Percentiles rank a stretch among this genome's conserved stretches.
Evolutionary conservation across 306 rosid species (phyloP).

Genomic region (Ormosia emarginata): DNA sequence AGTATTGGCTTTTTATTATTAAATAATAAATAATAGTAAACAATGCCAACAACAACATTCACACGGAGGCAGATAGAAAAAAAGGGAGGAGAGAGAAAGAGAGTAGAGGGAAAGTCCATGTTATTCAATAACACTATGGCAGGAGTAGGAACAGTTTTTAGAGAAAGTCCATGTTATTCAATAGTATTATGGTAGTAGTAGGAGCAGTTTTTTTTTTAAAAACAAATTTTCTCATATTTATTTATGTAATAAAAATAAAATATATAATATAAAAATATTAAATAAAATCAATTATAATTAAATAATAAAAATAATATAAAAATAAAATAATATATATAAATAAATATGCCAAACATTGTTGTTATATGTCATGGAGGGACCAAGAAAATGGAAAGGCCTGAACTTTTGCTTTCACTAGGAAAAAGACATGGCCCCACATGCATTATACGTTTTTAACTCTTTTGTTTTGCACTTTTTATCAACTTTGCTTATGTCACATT

Average conservation of each 20-base stretch:
- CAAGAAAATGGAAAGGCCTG: conserved; percentile 23
- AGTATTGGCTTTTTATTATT: background rate
- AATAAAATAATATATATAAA: too few species aligned
- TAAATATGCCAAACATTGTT: too few species aligned
- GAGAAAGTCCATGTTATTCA: too few species aligned
- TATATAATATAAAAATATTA: too few species aligned
- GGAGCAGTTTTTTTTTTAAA: too few species aligned
- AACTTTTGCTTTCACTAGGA: conserved; percentile 47
- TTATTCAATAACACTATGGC: background rate
- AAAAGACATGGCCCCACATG: conserved; percentile 60
- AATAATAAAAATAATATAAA: too few species aligned
- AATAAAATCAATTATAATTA: too few species aligned
- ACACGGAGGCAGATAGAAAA: background rate
- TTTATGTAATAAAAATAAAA: too few species aligned
- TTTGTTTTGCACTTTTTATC: conserved; percentile 54
- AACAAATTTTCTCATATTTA: too few species aligned
- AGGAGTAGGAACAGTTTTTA: too few species aligned
- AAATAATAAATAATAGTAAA: background rate
- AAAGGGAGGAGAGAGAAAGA: background rate
- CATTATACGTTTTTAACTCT: conserved; percentile 21
- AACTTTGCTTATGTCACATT: conserved; percentile 53
- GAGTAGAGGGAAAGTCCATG: background rate
- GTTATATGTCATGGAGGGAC: background rate
- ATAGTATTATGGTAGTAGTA: too few species aligned
- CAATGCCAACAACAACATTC: background rate